Evolutionary conservation across 768 basidiomycete species (phyloP), one percentile per base, ranked within the genome.

Genomic region (Agrocybe praecox): DNA sequence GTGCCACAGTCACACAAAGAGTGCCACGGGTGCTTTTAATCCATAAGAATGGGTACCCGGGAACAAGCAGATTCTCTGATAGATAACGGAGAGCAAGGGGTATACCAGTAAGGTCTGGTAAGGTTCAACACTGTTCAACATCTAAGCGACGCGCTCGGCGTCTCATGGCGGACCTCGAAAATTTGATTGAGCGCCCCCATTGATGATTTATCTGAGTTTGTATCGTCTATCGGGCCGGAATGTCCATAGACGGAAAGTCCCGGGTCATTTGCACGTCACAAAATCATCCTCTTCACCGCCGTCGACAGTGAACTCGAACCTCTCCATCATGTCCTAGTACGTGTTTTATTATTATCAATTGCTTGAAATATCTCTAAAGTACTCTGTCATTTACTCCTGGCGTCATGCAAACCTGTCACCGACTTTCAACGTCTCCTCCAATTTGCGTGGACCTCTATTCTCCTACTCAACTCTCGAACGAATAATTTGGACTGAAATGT

Each of bases 191-290:
- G 12, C 36, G 36, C 5, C 6, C n/a, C 36, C 12, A 5, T 40
- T 12, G 36, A 14, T 3, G 36, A 40, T 12, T 3, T 14, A 3
- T 4, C 36, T 14, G 36, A 12, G 36, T 40, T 40, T 40, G 36
- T 6, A 15, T 14, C 3, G 3, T 40, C 6, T 40, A 14, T 6
- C 32, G 49, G 24, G 33, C 56, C 50, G 46, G 21, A 9, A 17
- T 49, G 2, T 4, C 29, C 26, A 48, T 32, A 44, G 44, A 55
- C 60, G 63, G 63, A 64, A 64, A 64, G 48, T 57, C 56, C 60
- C 63, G 63, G 63, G 63, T 59, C 50, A 51, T 46, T 59, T 57
- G 58, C 60, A 61, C 63, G 63, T 64, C 60, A 64, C 63, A 34
- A 57, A 64, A 64, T 42, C 55, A 52, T 42, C 47, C 46, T 55